Base-by-base conservation (phyloP, 805 yeast genomes). In the Clavispora santaluciae region DNA sequence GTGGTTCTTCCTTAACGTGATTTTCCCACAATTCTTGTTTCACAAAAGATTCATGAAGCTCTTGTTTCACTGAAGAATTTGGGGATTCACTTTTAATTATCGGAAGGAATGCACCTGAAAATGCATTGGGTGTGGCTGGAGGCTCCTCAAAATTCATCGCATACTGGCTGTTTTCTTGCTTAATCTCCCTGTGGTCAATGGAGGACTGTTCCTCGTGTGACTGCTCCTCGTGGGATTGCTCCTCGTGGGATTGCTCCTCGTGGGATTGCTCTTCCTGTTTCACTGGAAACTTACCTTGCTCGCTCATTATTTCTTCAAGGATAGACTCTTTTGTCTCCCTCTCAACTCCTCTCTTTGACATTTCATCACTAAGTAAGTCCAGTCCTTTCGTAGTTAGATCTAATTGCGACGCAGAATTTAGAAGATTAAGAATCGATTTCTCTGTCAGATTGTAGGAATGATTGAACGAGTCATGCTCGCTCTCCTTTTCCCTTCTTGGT, bases 391-490 rank as follows among this genome's bases (percentile, higher is more conserved):
- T 34, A 21, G 22, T 18, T 24, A 48, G 35, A 9, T 45, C 44
- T 3, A 33, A n/a, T 18, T 40, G 51, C 6, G 54, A 45, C 2
- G 56, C 49, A 20, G 59, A 55, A 21, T 60, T 55, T 33, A 69
- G 54, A 24, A 69, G 51, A 43, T 66, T 63, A 64, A 69, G 57
- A 4, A 67, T 69, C 1, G 73, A 64, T 42, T 63, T 63, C 48
- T 69, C 73, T 2, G 70, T 60, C 38, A 62, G 62, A 45, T 60
- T 60, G 45, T 63, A 63, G 3, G 64, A 57, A 22, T 50, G 59
- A 46, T 66, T 68, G 43, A 62, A 63, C 5, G 68, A 60, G 35
- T 60, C 36, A 6, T 43, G 40, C 5, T 20, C 22, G 10, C 2
- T 3, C 33, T 20, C 20, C 15, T 7, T 24, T 22, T 9, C 22